These are phyloP conservation scores for Trametes elegans DNA, from an alignment of 768 basidiomycete species.

Conservation along the genomic window DNA sequence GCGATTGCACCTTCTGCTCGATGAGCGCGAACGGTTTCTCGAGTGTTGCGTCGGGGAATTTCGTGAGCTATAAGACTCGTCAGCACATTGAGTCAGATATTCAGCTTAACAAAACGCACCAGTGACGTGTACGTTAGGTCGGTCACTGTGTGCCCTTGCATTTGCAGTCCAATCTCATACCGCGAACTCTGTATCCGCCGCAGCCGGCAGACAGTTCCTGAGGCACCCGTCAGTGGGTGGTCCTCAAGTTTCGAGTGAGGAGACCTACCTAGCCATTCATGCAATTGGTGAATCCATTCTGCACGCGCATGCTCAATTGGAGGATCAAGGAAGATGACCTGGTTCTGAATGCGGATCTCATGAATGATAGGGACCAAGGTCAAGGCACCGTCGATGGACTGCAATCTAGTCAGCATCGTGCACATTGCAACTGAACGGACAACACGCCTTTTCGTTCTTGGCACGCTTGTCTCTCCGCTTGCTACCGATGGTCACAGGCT, in stretches of 20 bases:
- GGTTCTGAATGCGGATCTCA: slow-evolving; percentile 97
- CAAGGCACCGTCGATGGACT: slow-evolving; percentile 76
- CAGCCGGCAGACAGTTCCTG: slow-evolving; percentile 85
- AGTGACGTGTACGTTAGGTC: slow-evolving; percentile 84
- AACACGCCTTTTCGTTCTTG: slow-evolving; percentile 76
- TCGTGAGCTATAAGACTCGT: slow-evolving; percentile 55
- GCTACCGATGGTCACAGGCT: slow-evolving; percentile 45
- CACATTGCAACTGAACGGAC: not conserved
- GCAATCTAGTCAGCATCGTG: not conserved
- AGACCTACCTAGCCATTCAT: slow-evolving; percentile 76
- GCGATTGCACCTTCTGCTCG: slow-evolving; percentile 82
- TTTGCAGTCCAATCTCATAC: slow-evolving; percentile 94
- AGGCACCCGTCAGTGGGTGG: not conserved
- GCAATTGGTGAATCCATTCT: slow-evolving; percentile 86
- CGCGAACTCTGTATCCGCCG: slow-evolving; percentile 90
- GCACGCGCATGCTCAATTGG: slow-evolving; percentile 93
- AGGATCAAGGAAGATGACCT: slow-evolving; percentile 97
- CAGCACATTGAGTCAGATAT: not conserved
- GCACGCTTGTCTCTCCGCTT: slow-evolving; percentile 71
- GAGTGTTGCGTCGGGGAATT: slow-evolving; percentile 69
- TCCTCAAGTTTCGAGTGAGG: not conserved
- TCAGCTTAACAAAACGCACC: slow-evolving; percentile 41
- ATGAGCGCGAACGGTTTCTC: slow-evolving; percentile 82
- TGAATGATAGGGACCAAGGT: slow-evolving; percentile 84
- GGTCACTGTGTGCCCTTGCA: slow-evolving; percentile 61